Evolutionary conservation across 176 grass and related monocot genomes (phyloP), one percentile per base, ranked within the genome.

Genomic region (Coix lacrymajobi): DNA sequence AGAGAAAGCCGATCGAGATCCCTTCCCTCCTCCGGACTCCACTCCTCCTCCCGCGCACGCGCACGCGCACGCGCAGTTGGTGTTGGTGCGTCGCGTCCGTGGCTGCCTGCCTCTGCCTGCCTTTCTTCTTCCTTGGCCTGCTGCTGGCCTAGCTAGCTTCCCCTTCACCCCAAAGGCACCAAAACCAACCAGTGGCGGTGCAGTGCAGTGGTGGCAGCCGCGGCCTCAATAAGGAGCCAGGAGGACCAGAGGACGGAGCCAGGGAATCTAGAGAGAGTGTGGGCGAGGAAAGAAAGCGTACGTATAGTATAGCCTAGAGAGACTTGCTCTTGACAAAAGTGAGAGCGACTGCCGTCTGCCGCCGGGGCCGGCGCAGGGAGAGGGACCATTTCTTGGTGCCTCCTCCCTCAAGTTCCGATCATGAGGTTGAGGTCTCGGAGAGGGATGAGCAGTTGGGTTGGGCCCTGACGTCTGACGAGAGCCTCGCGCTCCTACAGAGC

Each of bases 111-210:
- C 48, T 45, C 38, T 26, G 54, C 15, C 13, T 63, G 38, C 73
- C 34, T 36, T 41, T 38, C 74, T 19, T 14, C 62, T 11, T n/a
- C 19, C 7, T 41, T 46, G 12, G 49, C 68, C 68, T 56, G 52
- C 48, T 19, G 46, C 49, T 52, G 19, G 19, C 49, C 48, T 56
- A 56, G 51, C 54, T 43, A 19, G 37, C 87, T 90, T 90, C 79
- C 79, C 60, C 84, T 90, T 90, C 79, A 90, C 88, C 69, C 51
- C 84, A 86, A 90, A 90, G 88, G 16, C 67, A 90, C 30, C 88
- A 67, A 48, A 60, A 90, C 30, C 88, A 67, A 48, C 88, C 58
- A 68, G 56, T 73, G 65, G 52, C 26, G 43, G 40, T 29, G 15
- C n/a, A n/a, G n/a, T n/a, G n/a, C n/a, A n/a, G 33, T 37, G 22